These are phyloP conservation scores for Eragrostis tef DNA, from an alignment of 202 grass and related monocot species.

Conservation along the genomic window DNA sequence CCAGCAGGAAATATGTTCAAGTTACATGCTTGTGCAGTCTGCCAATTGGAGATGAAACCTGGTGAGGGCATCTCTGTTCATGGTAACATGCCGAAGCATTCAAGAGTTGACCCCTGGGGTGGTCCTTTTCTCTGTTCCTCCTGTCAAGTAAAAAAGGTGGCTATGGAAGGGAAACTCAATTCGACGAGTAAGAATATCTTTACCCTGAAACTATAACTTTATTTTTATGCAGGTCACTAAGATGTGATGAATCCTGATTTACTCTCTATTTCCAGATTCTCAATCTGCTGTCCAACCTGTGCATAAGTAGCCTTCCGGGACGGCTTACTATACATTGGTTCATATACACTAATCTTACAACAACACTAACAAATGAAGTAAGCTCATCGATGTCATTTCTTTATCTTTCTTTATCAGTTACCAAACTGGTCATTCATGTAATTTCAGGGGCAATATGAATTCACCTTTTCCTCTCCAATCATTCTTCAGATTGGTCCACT, in stretches of 20 bases:
- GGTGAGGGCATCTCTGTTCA: conserved; percentile 90
- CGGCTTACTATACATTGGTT: conserved; percentile 36
- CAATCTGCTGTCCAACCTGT: conserved; percentile 45
- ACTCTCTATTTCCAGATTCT: conserved; percentile 52
- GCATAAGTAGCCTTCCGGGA: conserved; percentile 43
- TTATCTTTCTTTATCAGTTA: conserved; percentile 36
- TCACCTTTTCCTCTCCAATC: conserved; percentile 35
- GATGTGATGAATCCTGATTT: conserved; percentile 28
- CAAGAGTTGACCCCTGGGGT: conserved; percentile 70
- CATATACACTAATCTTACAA: conserved; percentile 45
- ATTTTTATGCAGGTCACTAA: conserved; percentile 37
- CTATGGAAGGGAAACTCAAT: conserved; percentile 87
- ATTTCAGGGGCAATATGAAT: conserved; percentile 42
- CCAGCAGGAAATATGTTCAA: conserved; percentile 74
- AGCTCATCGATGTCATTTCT: conserved; percentile 31
- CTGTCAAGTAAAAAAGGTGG: conserved; percentile 87
- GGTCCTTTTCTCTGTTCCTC: conserved; percentile 90
- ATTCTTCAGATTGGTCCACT: conserved; percentile 88
- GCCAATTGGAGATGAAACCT: conserved; percentile 95
- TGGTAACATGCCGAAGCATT: conserved; percentile 58
- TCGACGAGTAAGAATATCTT: conserved; percentile 54
- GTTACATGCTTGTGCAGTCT: conserved; percentile 82
- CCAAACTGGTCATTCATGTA: conserved; percentile 23
- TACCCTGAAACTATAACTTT: conserved; percentile 9
- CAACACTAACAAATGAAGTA: conserved; percentile 40